Evolutionary conservation across 805 yeast genomes (phyloP), one percentile per base, ranked within the genome.

Genomic region (Metschnikowia aberdeeniae): DNA sequence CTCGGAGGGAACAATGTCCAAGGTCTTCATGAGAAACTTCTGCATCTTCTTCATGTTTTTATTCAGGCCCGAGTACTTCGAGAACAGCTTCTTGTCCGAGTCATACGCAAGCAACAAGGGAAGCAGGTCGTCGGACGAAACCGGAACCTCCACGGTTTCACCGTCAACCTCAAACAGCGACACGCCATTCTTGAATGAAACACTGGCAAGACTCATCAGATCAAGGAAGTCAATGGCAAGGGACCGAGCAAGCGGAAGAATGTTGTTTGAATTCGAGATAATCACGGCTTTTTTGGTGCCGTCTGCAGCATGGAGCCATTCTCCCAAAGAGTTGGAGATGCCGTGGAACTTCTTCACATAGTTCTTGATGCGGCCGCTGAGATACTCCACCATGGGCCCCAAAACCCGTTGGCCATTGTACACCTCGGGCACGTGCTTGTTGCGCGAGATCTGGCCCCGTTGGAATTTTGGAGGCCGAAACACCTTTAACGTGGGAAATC

Each of bases 401-500:
- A 76, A 64, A 12, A 72, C 70, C 53, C 95, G 72, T 54, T 77
- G 82, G 3, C 90, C 90, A 40, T 66, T 68, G 59, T 82, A 84
- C 0, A 66, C 56, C 53, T 83, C 92, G 2, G 72, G 67, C 0
- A 78, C 77, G 62, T 79, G 84, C 46, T 54, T 43, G 52, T 35
- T 45, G 8, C 42, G 44, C 30, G 46, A 47, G 29, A 37, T 12
- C 51, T 51, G 22, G 56, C 65, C 59, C 32, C 57, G 49, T n/a
- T 56, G 59, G 41, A 61, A 67, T 58, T 86, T 87, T 17, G 93
- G 89, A 1, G 97, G 96, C 56, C 92, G 76, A 66, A 85, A 90
- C 4, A 84, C 83, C 68, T 82, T 66, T 27, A 93, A 62, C 0
- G 97, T 87, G 7, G 99, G 99, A 64, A 77, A 92, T 0, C 96